Evolutionary conservation across 2,329 filamentous ascomycete genomes (phyloP).

Genomic region (Xylaria sp.): DNA sequence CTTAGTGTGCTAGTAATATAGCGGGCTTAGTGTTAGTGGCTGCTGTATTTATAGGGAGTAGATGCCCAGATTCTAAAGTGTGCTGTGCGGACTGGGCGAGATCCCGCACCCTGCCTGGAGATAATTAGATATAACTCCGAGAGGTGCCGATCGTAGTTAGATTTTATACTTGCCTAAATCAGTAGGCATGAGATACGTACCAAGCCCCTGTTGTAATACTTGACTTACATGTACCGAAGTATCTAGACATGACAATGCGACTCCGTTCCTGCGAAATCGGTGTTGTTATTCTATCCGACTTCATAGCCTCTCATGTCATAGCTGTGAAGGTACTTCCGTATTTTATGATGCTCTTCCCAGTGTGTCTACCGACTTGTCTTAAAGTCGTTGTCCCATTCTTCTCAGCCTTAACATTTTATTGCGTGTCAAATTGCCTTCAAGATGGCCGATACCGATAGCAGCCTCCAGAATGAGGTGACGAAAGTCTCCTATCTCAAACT

Average conservation of each 20-base stretch:
- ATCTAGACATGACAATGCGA: no score
- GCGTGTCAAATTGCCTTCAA: not conserved
- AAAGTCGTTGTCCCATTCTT: not conserved
- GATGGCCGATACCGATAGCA: not conserved
- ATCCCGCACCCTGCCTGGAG: not conserved
- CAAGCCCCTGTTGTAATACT: not conserved
- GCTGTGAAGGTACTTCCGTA: no score
- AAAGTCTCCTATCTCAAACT: constrained; percentile 1
- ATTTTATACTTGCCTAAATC: no score
- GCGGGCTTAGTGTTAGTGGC: not conserved
- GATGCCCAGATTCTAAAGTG: not conserved
- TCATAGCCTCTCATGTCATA: not conserved
- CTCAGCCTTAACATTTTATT: not conserved
- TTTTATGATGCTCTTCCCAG: not conserved
- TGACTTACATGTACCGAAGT: not conserved
- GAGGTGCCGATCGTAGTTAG: not conserved
- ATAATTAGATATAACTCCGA: not conserved
- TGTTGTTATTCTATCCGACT: not conserved
- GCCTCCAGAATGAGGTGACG: not conserved
- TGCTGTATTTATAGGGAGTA: not conserved
- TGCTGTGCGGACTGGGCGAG: not conserved
- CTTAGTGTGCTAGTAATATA: not conserved
- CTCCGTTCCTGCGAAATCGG: not conserved
- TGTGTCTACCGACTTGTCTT: not conserved
- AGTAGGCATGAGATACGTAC: not conserved